Conservation (phyloP, 805 yeast genomes). For the Saturnispora kantuleensis region DNA sequence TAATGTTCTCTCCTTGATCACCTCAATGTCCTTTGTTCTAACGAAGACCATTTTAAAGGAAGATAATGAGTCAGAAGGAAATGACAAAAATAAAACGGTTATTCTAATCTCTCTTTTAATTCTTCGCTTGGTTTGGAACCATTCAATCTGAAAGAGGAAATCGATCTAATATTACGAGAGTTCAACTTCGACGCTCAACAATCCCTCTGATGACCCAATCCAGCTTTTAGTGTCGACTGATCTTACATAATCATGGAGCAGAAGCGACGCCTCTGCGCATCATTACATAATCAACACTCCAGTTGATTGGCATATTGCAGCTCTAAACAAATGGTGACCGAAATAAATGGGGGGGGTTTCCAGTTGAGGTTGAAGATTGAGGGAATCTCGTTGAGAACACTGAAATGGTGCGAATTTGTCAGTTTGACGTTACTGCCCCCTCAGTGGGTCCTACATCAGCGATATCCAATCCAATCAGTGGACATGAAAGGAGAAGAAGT, state of each 20-base stretch:
- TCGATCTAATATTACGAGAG: no score
- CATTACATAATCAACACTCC: no score
- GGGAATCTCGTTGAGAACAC: not conserved
- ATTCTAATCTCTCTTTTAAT: no score
- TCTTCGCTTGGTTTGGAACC: no score
- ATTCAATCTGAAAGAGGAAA: no score
- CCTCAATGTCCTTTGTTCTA: slow-evolving; percentile 13
- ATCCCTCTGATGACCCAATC: no score
- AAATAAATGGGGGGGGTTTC: not conserved
- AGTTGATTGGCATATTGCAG: not conserved
- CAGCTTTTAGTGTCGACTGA: no score
- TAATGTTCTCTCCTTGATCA: slow-evolving; percentile 16
- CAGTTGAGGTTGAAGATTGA: not conserved
- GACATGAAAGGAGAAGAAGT: not conserved
- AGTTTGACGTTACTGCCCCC: not conserved
- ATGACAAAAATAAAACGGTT: no score
- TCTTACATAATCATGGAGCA: no score
- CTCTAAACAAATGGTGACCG: not conserved
- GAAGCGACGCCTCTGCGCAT: no score
- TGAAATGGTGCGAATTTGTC: not conserved
- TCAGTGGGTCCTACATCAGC: not conserved
- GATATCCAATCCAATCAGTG: not conserved
- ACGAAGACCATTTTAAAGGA: slow-evolving; percentile 10
- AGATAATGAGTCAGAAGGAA: not conserved
- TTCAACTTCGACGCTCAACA: no score